Evolutionary conservation across 192 early-diverging fungal genomes (phyloP).

Genomic region (Allomyces macrogynus): DNA sequence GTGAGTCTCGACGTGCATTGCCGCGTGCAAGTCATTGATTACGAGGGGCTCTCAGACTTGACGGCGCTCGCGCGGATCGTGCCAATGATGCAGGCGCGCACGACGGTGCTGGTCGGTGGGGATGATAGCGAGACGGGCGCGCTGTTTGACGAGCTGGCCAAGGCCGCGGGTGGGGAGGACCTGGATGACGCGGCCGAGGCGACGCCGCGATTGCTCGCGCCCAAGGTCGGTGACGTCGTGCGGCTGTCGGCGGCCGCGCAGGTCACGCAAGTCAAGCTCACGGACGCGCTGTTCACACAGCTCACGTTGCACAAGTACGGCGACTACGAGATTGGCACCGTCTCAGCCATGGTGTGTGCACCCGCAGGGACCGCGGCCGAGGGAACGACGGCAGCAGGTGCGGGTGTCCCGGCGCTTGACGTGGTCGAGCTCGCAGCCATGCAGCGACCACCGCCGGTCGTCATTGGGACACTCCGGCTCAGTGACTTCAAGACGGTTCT

Average conservation of each 20-base stretch:
- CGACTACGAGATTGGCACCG: constrained; percentile 1
- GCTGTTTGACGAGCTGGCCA: background rate
- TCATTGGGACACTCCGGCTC: constrained; percentile 70
- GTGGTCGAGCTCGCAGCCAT: constrained; percentile 19
- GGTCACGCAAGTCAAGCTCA: constrained; percentile 65
- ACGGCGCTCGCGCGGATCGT: constrained; percentile 70
- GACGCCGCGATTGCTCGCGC: constrained; percentile 69
- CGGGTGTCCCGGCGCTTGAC: constrained; percentile 54
- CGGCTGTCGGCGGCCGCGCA: constrained; percentile 79
- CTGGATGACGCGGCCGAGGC: background rate
- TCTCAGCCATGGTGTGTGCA: background rate
- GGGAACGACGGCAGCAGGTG: constrained; percentile 16
- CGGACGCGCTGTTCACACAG: constrained; percentile 62
- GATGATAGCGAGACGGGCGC: background rate
- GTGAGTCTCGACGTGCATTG: constrained; percentile 43
- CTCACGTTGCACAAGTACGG: constrained; percentile 2
- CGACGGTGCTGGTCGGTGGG: background rate
- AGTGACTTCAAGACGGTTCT: constrained; percentile 58
- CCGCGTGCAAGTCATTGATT: constrained; percentile 62
- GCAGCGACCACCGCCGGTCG: constrained; percentile 38
- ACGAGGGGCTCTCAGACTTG: constrained; percentile 81
- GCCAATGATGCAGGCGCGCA: constrained; percentile 7
- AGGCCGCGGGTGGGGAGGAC: background rate
- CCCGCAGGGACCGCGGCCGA: constrained; percentile 1
- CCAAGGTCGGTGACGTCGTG: constrained; percentile 57